Base-by-base conservation (phyloP, 169 alveolate genomes). In the Babesia ovis region DNA sequence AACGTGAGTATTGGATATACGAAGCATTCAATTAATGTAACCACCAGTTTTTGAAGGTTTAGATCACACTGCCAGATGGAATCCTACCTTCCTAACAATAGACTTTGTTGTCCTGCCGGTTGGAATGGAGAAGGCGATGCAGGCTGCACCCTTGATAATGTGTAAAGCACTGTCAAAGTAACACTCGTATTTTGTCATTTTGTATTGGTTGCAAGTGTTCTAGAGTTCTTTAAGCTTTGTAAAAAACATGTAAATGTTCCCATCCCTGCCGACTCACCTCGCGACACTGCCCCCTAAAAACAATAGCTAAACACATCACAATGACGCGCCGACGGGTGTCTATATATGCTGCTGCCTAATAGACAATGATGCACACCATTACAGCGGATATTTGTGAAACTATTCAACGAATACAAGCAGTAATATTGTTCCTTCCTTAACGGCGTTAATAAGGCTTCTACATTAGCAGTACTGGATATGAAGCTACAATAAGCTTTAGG, bases 91-190 rank as follows among this genome's bases (percentile, higher is more conserved):
- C 37, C 79, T 72, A 32, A 74, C 77, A 25, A 90, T 66, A 23
- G 90, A 77, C 48, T 84, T 85, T 22, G 94, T 90, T 12, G 93
- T 80, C 62, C 93, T 56, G 25, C 90, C 89, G 9, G 93, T 86
- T 16, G 94, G 94, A 6, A 90, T 80, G 43, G 85, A 84, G 39
- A 90, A 85, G 74, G 90, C 91, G 45, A 70, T 54, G 46, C 93
- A 87, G 51, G 87, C 86, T 22, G 94, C 94, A 41, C 94, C 94
- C 57, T 90, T 90, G 46, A 90, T 85, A 57, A 90, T 86, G 83
- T 90, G 91, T 45, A 90, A 53, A 42, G 94, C 91, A 48, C 91
- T 75, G 64, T 90, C 93, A 41, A 90, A 66, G 64, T 64, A 64
- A 51, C 88, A 70, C 48, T 60, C 77, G 29, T 68, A 56, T 58